phyloP scores from a whole-genome alignment of 257 asterid species.

The Craterostigma plantagineum region DNA sequence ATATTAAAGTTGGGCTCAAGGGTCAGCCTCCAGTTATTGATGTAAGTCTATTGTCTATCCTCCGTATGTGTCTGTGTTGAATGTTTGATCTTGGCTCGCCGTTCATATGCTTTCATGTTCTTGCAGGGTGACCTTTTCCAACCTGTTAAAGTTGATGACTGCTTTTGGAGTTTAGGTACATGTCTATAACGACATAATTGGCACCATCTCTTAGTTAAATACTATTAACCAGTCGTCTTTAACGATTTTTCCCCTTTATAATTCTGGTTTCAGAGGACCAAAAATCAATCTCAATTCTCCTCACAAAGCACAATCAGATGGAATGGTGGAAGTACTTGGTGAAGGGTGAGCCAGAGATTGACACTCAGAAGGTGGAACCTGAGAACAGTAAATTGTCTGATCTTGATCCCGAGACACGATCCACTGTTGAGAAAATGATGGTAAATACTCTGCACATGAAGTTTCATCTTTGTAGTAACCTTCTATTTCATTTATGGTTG shows the following conservation, averaged over 20 bases:
- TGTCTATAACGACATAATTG: not conserved
- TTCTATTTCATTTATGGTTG: not conserved
- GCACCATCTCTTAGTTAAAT: not conserved
- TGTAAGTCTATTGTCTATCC: too few relatives aligned
- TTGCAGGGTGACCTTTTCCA: constrained; percentile 45
- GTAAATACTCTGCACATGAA: too few relatives aligned
- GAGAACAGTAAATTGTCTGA: constrained; percentile 47
- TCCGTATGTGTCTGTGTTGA: too few relatives aligned
- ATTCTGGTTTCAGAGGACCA: constrained; percentile 42
- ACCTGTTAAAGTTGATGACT: constrained; percentile 42
- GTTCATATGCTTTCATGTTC: not conserved
- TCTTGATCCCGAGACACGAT: constrained; percentile 49
- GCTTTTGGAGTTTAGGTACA: constrained; percentile 64
- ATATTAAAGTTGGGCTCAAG: constrained; percentile 41
- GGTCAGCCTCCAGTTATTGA: constrained; percentile 39
- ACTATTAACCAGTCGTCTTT: not conserved
- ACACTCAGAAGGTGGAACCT: constrained; percentile 60
- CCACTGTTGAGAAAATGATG: constrained; percentile 72
- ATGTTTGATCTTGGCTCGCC: not conserved
- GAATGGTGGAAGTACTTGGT: constrained; percentile 65
- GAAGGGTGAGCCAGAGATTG: constrained; percentile 57
- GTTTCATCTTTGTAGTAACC: not conserved
- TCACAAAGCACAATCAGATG: constrained; percentile 55
- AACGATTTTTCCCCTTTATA: not conserved
- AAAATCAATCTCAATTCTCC: constrained; percentile 32